phyloP scores from a whole-genome alignment of 148 eudicot species.

The Rhododendron molle region DNA sequence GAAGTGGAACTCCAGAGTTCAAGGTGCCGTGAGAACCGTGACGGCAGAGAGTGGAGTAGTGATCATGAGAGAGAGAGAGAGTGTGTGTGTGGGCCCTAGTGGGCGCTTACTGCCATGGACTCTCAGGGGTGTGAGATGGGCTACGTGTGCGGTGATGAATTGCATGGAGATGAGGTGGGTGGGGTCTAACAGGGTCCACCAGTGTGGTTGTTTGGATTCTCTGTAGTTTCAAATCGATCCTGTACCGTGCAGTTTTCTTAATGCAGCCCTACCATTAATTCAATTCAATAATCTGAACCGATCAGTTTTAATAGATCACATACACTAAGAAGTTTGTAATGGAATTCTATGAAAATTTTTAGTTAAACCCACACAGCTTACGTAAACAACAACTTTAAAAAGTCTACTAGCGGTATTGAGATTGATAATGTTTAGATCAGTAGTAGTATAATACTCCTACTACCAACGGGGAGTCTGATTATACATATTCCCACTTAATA shows the following conservation, averaged over 20 bases:
- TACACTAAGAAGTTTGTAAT: no score
- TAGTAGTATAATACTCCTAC: no score
- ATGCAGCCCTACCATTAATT: neutral
- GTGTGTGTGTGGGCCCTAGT: neutral
- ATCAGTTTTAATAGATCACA: no score
- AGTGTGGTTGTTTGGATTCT: neutral
- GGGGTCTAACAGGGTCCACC: slow-evolving; percentile 9
- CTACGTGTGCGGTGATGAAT: slow-evolving; percentile 17
- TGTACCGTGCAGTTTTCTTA: neutral
- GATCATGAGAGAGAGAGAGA: neutral
- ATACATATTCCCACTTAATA: no score
- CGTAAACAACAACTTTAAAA: no score
- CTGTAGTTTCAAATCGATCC: neutral
- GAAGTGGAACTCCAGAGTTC: slow-evolving; percentile 11
- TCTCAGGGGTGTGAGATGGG: neutral
- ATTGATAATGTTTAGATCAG: no score
- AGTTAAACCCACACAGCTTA: no score
- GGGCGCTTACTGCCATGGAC: neutral
- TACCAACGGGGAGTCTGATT: no score
- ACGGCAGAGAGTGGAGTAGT: neutral
- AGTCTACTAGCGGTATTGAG: no score
- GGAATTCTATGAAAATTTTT: no score
- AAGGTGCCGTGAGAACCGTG: slow-evolving; percentile 32
- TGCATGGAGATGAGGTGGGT: slow-evolving; percentile 9
- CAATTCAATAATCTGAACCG: no score